These are phyloP conservation scores for Parachlorella kessleri DNA, from an alignment of 139 green algal genomes.

Conservation along the genomic window DNA sequence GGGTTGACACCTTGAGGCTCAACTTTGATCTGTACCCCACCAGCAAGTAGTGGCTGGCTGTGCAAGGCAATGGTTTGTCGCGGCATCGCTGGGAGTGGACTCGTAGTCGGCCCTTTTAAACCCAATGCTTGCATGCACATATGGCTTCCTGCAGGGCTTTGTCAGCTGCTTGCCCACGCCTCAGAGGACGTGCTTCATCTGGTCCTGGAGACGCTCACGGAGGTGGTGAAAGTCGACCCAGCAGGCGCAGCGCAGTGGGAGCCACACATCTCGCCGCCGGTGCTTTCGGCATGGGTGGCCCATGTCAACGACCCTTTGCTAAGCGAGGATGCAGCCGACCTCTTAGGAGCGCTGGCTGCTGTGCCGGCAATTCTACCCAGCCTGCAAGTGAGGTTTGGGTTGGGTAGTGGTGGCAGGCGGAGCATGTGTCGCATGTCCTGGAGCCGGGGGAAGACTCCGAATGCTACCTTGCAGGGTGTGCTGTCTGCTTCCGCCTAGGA, in stretches of 20 bases:
- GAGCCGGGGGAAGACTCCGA: too few relatives aligned
- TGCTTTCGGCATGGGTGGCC: slow-evolving; percentile 58
- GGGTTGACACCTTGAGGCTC: too few relatives aligned
- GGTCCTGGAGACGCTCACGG: slow-evolving; percentile 71
- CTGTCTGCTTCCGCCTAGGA: too few relatives aligned
- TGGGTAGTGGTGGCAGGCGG: too few relatives aligned
- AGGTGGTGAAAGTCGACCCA: slow-evolving; percentile 42
- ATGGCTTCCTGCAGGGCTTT: slow-evolving; percentile 12
- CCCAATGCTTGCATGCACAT: too few relatives aligned
- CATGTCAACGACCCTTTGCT: slow-evolving; percentile 74
- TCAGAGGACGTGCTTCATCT: slow-evolving; percentile 62
- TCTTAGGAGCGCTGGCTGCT: slow-evolving; percentile 58
- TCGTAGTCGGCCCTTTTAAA: too few relatives aligned
- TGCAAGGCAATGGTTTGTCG: too few relatives aligned
- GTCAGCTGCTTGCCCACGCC: slow-evolving; percentile 12
- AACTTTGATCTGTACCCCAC: too few relatives aligned
- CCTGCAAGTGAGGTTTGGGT: slow-evolving; percentile 39
- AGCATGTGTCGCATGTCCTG: too few relatives aligned
- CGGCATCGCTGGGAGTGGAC: too few relatives aligned
- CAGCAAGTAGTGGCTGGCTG: too few relatives aligned
- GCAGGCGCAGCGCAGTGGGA: slow-evolving; percentile 38
- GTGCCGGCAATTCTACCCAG: slow-evolving; percentile 46
- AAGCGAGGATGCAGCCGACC: slow-evolving; percentile 51
- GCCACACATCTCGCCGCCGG: slow-evolving; percentile 36
- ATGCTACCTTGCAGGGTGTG: too few relatives aligned